These are phyloP conservation scores for Hygrocybe punicea DNA, from an alignment of 768 basidiomycete genomes.

Conservation along the genomic window DNA sequence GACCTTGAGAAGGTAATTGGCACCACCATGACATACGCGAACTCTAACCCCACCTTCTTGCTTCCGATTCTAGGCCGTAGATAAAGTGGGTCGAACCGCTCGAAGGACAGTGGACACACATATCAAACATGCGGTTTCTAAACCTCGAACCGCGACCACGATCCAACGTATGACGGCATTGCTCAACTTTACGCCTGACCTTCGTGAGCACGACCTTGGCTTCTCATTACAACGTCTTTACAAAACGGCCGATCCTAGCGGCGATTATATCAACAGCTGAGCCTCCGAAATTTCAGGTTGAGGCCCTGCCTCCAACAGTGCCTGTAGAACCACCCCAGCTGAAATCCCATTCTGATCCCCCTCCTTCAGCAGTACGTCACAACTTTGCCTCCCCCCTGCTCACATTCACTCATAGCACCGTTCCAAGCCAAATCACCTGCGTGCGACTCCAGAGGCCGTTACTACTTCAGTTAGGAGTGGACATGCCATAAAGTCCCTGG, in stretches of 20 bases:
- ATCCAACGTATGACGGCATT: slow-evolving; percentile 69
- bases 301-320: slow-evolving; percentile 1
- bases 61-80: slow-evolving; percentile 50
- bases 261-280: slow-evolving; percentile 46
- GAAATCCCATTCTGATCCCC: slow-evolving; percentile 13
- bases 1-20: slow-evolving; percentile 64
- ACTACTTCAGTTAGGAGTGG: not conserved
- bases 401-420: not conserved
- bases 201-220: slow-evolving; percentile 46
- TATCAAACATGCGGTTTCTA: slow-evolving; percentile 66
- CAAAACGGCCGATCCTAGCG: slow-evolving; percentile 38
- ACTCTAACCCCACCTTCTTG: not conserved
- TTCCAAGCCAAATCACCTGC: not conserved
- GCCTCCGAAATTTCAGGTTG: slow-evolving; percentile 41
- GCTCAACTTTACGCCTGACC: slow-evolving; percentile 61
- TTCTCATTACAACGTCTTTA: not conserved
- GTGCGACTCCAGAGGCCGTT: not conserved
- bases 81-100: slow-evolving; percentile 66
- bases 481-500: slow-evolving; percentile 9
- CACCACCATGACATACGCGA: not conserved
- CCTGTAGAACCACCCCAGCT: slow-evolving; percentile 10
- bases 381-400: not conserved
- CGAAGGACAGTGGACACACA: slow-evolving; percentile 68
- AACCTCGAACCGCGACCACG: slow-evolving; percentile 62
- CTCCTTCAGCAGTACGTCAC: slow-evolving; percentile 8